A percentile compares a stretch with the other conserved stretches of the same genome.
Conservation (phyloP, 768 basidiomycete genomes). For the Leucogyrophana mollusca region DNA sequence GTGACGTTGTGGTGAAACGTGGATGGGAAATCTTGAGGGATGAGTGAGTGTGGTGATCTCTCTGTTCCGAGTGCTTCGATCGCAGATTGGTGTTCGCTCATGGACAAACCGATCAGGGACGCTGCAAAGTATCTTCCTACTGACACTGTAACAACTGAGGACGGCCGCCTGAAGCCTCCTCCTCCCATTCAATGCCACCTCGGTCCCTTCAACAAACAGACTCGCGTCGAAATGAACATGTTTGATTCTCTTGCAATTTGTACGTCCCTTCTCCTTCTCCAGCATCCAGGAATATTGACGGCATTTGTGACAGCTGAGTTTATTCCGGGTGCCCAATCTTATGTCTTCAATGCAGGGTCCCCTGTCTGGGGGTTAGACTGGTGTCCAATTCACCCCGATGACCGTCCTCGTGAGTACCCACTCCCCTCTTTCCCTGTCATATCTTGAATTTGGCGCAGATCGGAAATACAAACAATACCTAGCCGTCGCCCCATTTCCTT, state of each 20-base stretch:
- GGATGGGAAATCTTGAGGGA: conserved; percentile 46
- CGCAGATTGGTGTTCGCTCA: conserved; percentile 4
- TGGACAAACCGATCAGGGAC: conserved; percentile 37
- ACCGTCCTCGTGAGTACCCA: conserved; percentile 46
- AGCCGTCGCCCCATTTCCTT: conserved; percentile 76
- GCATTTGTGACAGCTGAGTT: conserved; percentile 49
- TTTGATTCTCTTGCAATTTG: conserved; percentile 60
- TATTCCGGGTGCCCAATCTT: conserved; percentile 55
- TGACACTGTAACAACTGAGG: conserved; percentile 46
- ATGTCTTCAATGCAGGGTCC: conserved; percentile 84
- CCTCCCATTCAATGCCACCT: conserved; percentile 61
- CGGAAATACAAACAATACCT: conserved; percentile 72
- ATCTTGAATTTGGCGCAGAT: conserved; percentile 32
- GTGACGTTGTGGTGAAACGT: conserved; percentile 27
- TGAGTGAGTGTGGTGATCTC: conserved; percentile 41
- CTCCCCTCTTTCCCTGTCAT: neutral
- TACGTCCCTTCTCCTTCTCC: conserved; percentile 30
- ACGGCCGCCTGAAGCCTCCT: conserved; percentile 49
- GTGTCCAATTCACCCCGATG: conserved; percentile 76
- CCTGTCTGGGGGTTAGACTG: conserved; percentile 92
- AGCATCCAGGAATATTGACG: neutral
- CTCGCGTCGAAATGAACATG: conserved; percentile 45
- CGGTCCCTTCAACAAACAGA: conserved; percentile 61
- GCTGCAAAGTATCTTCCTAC: conserved; percentile 61
- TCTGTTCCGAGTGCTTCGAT: neutral